Evolutionary conservation across 2,329 filamentous ascomycete species (phyloP).

Genomic region (Tolypocladium ophioglossoides): DNA sequence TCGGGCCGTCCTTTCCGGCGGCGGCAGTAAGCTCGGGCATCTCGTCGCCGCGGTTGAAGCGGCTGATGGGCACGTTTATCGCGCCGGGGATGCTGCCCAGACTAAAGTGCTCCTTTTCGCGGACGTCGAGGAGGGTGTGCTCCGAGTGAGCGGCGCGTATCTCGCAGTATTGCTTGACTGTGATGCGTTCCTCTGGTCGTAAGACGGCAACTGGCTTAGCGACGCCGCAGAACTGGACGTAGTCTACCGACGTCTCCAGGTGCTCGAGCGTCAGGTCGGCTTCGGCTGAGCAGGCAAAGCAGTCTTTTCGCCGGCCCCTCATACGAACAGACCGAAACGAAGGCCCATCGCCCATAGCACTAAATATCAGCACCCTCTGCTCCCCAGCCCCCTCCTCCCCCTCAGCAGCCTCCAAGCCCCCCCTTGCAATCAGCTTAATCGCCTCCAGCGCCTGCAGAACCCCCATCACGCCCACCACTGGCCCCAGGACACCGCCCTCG

Average conservation of each 20-base stretch:
- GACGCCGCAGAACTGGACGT: conserved; percentile 75
- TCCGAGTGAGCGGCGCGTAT: conserved; percentile 9
- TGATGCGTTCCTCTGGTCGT: conserved; percentile 54
- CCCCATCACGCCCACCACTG: conserved; percentile 89
- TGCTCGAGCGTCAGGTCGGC: conserved; percentile 49
- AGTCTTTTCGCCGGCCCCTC: conserved; percentile 56
- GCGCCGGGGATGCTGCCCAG: conserved; percentile 68
- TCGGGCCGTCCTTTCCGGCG: conserved; percentile 30
- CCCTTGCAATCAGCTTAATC: conserved; percentile 63
- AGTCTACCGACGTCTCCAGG: conserved; percentile 60
- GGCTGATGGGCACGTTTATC: conserved; percentile 52
- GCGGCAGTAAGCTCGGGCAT: conserved; percentile 5
- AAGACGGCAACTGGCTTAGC: conserved; percentile 44
- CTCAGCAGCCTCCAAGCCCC: conserved; percentile 9
- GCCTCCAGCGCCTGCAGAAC: conserved; percentile 84
- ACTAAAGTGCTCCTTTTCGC: conserved; percentile 75
- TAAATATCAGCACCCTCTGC: conserved; percentile 36
- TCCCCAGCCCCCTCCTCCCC: conserved; percentile 11
- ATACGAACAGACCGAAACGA: conserved; percentile 68
- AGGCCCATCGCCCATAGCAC: conserved; percentile 24
- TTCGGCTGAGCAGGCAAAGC: conserved; percentile 62
- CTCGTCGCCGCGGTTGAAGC: conserved; percentile 40
- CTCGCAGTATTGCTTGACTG: conserved; percentile 46
- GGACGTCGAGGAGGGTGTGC: conserved; percentile 67
- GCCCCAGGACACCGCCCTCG: conserved; percentile 85